A percentile compares a stretch with the other conserved stretches of the same genome.
These are phyloP conservation scores for Solanum hybrid DNA, from an alignment of 305 asterid genomes.

Conservation along the genomic window DNA sequence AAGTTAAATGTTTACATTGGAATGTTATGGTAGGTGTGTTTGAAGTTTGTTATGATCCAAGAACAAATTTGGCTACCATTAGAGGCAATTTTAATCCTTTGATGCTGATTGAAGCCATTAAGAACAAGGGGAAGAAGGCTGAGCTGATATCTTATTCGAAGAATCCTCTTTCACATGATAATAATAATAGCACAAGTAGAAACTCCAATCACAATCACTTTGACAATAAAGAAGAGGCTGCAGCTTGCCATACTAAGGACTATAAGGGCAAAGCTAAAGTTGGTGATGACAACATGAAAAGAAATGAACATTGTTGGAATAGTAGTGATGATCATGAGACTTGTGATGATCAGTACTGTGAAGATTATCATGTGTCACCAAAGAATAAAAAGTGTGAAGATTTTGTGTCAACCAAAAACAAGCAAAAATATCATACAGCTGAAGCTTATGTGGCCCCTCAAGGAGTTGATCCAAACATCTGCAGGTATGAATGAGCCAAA, in stretches of 20 bases:
- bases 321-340: neutral
- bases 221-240: neutral
- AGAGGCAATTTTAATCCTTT: conserved; percentile 25
- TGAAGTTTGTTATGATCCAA: conserved; percentile 10
- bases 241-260: neutral
- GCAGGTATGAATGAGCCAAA: neutral
- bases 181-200: neutral
- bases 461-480: neutral
- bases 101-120: conserved; percentile 13
- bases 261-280: conserved; percentile 1
- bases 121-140: conserved; percentile 24
- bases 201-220: neutral
- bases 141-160: conserved; percentile 10
- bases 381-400: neutral
- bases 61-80: conserved; percentile 20
- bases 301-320: neutral
- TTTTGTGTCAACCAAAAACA: neutral
- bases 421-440: neutral
- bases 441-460: neutral
- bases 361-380: neutral
- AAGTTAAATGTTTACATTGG: neutral
- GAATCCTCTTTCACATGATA: neutral
- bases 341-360: neutral
- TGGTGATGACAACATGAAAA: neutral
- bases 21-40: conserved; percentile 22